These are phyloP conservation scores for Boletus tylopilopsis DNA, from an alignment of 768 basidiomycete genomes.

Conservation along the genomic window DNA sequence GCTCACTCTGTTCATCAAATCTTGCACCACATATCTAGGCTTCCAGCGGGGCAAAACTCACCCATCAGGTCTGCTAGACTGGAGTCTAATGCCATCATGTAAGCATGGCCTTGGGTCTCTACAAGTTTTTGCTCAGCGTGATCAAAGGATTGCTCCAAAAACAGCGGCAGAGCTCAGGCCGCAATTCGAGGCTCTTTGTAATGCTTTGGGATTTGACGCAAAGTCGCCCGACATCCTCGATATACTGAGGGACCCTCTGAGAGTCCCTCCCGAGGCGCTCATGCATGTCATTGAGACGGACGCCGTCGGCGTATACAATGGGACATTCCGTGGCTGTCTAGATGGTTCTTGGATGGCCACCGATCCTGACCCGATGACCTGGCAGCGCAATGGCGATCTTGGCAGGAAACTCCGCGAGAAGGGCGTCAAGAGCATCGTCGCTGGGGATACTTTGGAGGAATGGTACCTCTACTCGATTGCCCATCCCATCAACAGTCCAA, in stretches of 20 bases:
- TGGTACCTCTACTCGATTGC: constrained; percentile 77
- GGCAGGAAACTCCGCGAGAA: constrained; percentile 49
- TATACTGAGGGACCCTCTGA: constrained; percentile 45
- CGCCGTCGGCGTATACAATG: constrained; percentile 45
- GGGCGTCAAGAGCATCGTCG: constrained; percentile 58
- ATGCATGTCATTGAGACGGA: constrained; percentile 57
- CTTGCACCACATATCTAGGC: constrained; percentile 61
- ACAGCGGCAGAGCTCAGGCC: constrained; percentile 52
- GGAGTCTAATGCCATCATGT: constrained; percentile 75
- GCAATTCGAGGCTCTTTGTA: constrained; percentile 63
- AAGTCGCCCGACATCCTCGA: constrained; percentile 42
- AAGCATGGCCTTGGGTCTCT: constrained; percentile 18
- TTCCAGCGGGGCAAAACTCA: constrained; percentile 50
- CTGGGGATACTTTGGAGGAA: constrained; percentile 67
- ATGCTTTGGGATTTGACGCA: constrained; percentile 52
- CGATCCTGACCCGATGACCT: constrained; percentile 58
- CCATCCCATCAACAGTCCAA: constrained; percentile 46
- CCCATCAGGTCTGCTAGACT: constrained; percentile 66
- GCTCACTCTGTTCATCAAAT: constrained; percentile 74
- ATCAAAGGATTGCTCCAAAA: constrained; percentile 49
- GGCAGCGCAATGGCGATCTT: constrained; percentile 61
- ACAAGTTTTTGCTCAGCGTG: neutral
- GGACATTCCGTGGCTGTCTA: constrained; percentile 66
- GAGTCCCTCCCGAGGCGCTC: constrained; percentile 47
- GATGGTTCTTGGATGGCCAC: constrained; percentile 55